A percentile compares a stretch with the other conserved stretches of the same genome.
Evolutionary conservation across 116 monocot species (phyloP).

Genomic region (Zostera marina): DNA sequence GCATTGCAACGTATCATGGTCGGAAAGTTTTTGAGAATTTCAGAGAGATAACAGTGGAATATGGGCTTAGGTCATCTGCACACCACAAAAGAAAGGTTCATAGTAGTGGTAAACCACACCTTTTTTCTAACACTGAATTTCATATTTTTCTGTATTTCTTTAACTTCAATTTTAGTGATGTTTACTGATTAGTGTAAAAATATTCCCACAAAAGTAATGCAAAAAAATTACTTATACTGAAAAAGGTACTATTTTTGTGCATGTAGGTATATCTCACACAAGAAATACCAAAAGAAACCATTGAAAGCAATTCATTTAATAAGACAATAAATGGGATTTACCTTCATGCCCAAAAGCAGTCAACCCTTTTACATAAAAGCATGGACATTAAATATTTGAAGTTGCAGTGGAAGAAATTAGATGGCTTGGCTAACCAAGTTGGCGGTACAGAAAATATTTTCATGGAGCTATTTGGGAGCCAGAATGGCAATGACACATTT

Average conservation of each 20-base stretch:
- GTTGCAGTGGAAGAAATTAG: constrained; percentile 73
- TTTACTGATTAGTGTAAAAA: neutral
- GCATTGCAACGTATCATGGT: constrained; percentile 66
- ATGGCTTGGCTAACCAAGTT: constrained; percentile 39
- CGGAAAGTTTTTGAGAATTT: constrained; percentile 75
- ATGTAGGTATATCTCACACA: neutral
- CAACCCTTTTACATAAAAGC: neutral
- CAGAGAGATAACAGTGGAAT: constrained; percentile 45
- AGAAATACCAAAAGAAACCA: neutral
- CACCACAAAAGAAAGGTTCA: constrained; percentile 72
- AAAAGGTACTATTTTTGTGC: neutral
- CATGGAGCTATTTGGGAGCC: constrained; percentile 49
- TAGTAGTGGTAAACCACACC: constrained; percentile 58
- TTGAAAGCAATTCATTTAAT: neutral
- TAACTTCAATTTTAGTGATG: neutral
- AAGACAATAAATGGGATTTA: constrained; percentile 1
- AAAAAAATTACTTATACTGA: neutral
- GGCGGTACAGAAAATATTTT: constrained; percentile 65
- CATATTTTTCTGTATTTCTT: neutral
- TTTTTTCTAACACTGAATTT: neutral
- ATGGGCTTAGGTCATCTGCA: constrained; percentile 26
- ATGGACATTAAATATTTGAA: constrained; percentile 30
- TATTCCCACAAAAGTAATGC: neutral
- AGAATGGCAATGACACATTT: constrained; percentile 59
- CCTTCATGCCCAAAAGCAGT: neutral